Evolutionary conservation across 2,329 filamentous ascomycete species (phyloP).

Genomic region (Mycosphaerelloides madeirae): DNA sequence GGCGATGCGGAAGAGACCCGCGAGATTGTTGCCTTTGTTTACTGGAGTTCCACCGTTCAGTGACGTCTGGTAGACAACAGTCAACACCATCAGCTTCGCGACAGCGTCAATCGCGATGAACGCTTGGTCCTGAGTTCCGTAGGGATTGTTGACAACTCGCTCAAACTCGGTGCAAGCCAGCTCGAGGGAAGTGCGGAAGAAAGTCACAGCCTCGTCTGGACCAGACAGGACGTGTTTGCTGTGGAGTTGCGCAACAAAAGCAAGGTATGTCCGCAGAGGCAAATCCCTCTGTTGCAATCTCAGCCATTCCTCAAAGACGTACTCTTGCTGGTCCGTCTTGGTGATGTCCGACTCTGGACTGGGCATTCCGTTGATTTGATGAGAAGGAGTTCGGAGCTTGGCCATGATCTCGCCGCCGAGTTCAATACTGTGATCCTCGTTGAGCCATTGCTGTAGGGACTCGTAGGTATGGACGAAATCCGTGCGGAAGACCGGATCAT

Average conservation of each 20-base stretch:
- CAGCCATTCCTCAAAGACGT: constrained; percentile 94
- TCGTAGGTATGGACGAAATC: constrained; percentile 83
- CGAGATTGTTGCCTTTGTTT: constrained; percentile 65
- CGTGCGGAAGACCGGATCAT: constrained; percentile 71
- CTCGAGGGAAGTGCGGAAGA: constrained; percentile 78
- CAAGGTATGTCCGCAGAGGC: constrained; percentile 63
- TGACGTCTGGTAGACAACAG: constrained; percentile 68
- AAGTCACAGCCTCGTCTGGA: constrained; percentile 71
- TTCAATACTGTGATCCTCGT: constrained; percentile 63
- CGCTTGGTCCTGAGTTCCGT: constrained; percentile 55
- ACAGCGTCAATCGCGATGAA: constrained; percentile 72
- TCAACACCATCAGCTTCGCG: constrained; percentile 70
- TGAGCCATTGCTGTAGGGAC: constrained; percentile 74
- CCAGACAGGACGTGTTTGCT: constrained; percentile 65
- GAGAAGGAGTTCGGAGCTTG: constrained; percentile 54
- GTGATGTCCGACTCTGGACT: constrained; percentile 55
- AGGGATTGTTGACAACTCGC: constrained; percentile 57
- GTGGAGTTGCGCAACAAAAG: constrained; percentile 83
- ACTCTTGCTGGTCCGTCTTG: constrained; percentile 80
- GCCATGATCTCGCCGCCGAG: constrained; percentile 67
- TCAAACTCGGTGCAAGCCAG: constrained; percentile 74
- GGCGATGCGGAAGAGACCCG: constrained; percentile 71
- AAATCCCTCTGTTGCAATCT: constrained; percentile 73
- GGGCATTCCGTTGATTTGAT: constrained; percentile 52
- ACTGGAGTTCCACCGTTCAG: constrained; percentile 54